Base-by-base conservation (phyloP, 495 filamentous ascomycete genomes). In the Hyaloscypha finlandica region DNA sequence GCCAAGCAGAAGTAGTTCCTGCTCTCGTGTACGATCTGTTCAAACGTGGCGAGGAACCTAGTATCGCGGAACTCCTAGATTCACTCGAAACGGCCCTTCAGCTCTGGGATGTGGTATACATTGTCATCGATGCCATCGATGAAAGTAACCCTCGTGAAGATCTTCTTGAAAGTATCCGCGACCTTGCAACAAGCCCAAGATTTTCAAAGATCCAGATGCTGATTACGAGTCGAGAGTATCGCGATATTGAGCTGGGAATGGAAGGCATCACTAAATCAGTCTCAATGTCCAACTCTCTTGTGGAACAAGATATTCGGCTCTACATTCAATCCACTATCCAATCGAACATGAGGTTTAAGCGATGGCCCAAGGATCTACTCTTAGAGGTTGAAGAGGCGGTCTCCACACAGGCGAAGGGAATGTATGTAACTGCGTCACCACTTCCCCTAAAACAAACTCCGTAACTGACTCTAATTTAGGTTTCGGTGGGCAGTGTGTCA, bases 401-500 rank as follows among this genome's bases (percentile, higher is more conserved):
- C 30, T 66, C 74, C 0, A 63, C 60, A 0, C 73, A 73, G 48
- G 78, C 81, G 4, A 74, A 77, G 66, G 78, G 79, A n/a, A 81
- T 81, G 77, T n/a, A n/a, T n/a, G n/a, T n/a, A n/a, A n/a, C n/a
- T n/a, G n/a, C n/a, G n/a, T n/a, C n/a, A n/a, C n/a, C n/a, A n/a
- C n/a, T n/a, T n/a, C n/a, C n/a, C n/a, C n/a, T n/a, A n/a, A n/a
- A n/a, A n/a, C n/a, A n/a, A n/a, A n/a, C n/a, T n/a, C n/a, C n/a
- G n/a, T n/a, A n/a, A n/a, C n/a, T n/a, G n/a, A n/a, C n/a, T n/a
- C n/a, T n/a, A n/a, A n/a, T n/a, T n/a, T n/a, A n/a, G n/a, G n/a
- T 81, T 81, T 67, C 79, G 78, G 5, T 81, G 77, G 78, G 74
- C 66, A 3, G 74, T 76, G 22, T 79, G 76, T 61, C 78, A 79